Evolutionary conservation across 2,329 filamentous ascomycete genomes (phyloP).

Genomic region (Aspergillus intermedius): DNA sequence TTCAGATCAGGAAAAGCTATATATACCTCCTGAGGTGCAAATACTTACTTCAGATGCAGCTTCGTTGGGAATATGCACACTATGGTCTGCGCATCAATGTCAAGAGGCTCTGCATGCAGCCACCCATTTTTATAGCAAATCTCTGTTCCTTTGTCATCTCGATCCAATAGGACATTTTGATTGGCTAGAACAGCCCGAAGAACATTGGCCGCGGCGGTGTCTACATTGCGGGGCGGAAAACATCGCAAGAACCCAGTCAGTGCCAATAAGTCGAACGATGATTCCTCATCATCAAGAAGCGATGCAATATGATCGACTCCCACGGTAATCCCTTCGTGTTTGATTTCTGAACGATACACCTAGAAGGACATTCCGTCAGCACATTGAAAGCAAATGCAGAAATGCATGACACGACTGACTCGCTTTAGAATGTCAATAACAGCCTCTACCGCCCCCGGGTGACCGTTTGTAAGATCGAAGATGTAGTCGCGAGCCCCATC

Average conservation of each 20-base stretch:
- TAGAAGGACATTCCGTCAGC: not conserved
- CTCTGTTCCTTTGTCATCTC: slow-evolving; percentile 3
- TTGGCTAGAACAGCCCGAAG: slow-evolving; percentile 7
- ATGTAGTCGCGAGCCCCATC: slow-evolving; percentile 10
- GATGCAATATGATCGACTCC: not conserved
- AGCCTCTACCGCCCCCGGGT: slow-evolving; percentile 5
- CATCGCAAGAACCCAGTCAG: not conserved
- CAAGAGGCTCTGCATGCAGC: slow-evolving; percentile 5
- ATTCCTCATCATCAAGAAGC: not conserved
- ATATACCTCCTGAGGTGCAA: not conserved
- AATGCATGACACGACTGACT: not conserved
- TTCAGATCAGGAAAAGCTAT: not conserved
- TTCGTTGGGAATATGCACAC: slow-evolving; percentile 7
- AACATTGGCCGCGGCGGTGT: slow-evolving; percentile 1
- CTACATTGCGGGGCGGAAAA: not conserved
- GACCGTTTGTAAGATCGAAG: slow-evolving; percentile 6
- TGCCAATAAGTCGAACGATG: not conserved
- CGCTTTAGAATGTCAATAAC: not conserved
- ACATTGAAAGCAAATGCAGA: not conserved
- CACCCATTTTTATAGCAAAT: slow-evolving; percentile 7
- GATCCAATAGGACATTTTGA: slow-evolving; percentile 5
- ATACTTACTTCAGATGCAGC: slow-evolving; percentile 7
- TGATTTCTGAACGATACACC: not conserved
- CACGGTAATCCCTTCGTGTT: not conserved
- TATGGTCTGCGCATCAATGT: not conserved